A percentile compares a stretch with the other conserved stretches of the same genome.
phyloP scores from a whole-genome alignment of 2,329 filamentous ascomycete genomes.

The Xylaria sp. region DNA sequence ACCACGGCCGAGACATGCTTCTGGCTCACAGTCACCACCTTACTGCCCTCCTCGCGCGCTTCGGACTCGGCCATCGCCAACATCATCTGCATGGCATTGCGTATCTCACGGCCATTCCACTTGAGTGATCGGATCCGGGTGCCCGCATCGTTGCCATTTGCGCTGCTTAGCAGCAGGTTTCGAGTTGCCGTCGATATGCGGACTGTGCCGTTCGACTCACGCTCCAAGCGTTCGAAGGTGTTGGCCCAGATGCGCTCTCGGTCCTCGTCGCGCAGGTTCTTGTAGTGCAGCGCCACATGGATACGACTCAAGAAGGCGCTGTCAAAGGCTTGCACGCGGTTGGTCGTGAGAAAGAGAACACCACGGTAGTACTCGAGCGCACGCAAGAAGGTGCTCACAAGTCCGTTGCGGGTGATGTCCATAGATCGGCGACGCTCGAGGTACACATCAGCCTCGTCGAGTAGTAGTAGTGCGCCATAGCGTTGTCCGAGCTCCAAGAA shows the following conservation, averaged over 20 bases:
- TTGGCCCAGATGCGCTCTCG: conserved; percentile 58
- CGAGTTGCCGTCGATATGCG: conserved; percentile 53
- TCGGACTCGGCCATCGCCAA: conserved; percentile 47
- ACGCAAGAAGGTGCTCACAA: conserved; percentile 61
- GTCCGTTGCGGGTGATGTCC: conserved; percentile 58
- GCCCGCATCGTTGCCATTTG: conserved; percentile 42
- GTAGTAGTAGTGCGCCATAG: conserved; percentile 62
- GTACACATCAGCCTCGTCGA: conserved; percentile 71
- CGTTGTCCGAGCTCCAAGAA: conserved; percentile 61
- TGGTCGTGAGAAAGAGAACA: conserved; percentile 62
- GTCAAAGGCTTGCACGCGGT: conserved; percentile 59
- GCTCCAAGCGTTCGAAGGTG: conserved; percentile 57
- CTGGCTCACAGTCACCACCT: conserved; percentile 48
- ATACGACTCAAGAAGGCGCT: conserved; percentile 60
- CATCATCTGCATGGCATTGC: conserved; percentile 50
- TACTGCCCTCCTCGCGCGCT: conserved; percentile 44
- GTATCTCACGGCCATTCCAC: conserved; percentile 52
- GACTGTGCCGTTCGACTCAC: conserved; percentile 53
- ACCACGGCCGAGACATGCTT: conserved; percentile 50
- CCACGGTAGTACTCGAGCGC: conserved; percentile 63
- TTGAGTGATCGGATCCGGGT: conserved; percentile 48
- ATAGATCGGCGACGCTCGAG: conserved; percentile 61
- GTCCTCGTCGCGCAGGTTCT: conserved; percentile 54
- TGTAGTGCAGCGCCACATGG: conserved; percentile 60
- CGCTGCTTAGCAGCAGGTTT: conserved; percentile 52